These are phyloP conservation scores for Chlamydomonas incerta DNA, from an alignment of 139 green algal species.

Conservation along the genomic window DNA sequence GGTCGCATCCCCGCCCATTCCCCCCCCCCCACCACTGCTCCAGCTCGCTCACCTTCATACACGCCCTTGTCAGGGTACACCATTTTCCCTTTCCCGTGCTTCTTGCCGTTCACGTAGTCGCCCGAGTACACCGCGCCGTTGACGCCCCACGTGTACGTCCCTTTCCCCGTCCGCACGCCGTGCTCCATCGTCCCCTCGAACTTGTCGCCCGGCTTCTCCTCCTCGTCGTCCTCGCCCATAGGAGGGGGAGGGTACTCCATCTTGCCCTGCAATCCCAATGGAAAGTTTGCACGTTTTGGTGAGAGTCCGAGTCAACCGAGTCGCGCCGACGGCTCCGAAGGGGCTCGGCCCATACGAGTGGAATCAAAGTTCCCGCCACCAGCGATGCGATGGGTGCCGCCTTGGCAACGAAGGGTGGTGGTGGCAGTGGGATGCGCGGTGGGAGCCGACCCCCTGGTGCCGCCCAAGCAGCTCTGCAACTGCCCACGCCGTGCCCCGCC, in stretches of 20 bases:
- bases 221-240: conserved; percentile 62
- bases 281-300: no score
- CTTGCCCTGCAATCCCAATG: no score
- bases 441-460: no score
- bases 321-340: no score
- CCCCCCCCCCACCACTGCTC: background rate
- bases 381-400: no score
- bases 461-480: no score
- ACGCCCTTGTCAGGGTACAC: conserved; percentile 62
- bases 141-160: conserved; percentile 67
- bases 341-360: no score
- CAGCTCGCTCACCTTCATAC: conserved; percentile 62
- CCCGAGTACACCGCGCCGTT: conserved; percentile 65
- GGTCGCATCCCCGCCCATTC: no score
- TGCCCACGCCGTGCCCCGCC: background rate
- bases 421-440: no score
- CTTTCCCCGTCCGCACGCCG: conserved; percentile 60
- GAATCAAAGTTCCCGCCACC: no score
- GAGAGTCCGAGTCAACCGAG: no score
- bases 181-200: conserved; percentile 64
- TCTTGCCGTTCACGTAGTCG: conserved; percentile 63
- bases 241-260: conserved; percentile 55
- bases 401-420: no score
- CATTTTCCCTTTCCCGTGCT: conserved; percentile 64
- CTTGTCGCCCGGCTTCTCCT: conserved; percentile 66